phyloP scores from a whole-genome alignment of 345 rosid species.

The Ricinus communis region DNA sequence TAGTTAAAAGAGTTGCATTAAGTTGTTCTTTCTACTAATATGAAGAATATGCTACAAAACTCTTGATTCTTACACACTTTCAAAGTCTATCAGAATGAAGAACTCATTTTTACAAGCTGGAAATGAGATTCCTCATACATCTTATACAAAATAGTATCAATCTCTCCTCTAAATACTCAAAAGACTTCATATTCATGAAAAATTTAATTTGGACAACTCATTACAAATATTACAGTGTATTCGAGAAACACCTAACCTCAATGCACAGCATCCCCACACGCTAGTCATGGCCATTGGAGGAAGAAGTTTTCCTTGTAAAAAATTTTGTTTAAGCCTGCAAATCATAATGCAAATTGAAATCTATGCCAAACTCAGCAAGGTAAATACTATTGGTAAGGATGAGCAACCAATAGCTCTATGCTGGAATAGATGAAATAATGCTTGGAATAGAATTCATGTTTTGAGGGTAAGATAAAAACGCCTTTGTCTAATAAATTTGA shows the following conservation, averaged over 20 bases:
- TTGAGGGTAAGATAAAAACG: conserved; percentile 1
- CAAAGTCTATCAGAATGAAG: conserved; percentile 11
- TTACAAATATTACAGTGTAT: conserved; percentile 23
- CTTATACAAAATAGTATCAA: conserved; percentile 19
- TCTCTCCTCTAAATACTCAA: conserved; percentile 19
- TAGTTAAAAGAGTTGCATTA: neutral
- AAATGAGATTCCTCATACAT: conserved; percentile 19
- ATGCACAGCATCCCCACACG: conserved; percentile 15
- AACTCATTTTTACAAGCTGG: conserved; percentile 23
- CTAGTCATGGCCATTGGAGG: conserved; percentile 13
- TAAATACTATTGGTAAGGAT: neutral
- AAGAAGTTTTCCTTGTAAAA: conserved; percentile 3
- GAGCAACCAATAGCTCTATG: neutral
- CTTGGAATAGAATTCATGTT: neutral
- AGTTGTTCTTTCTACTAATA: neutral
- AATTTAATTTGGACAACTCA: conserved; percentile 19
- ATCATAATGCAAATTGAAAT: neutral
- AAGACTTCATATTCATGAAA: conserved; percentile 22
- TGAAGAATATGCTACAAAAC: conserved; percentile 9
- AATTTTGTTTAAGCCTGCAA: conserved; percentile 26
- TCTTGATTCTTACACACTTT: neutral
- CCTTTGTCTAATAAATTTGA: neutral
- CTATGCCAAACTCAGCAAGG: neutral
- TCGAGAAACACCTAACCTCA: conserved; percentile 23
- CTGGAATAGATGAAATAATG: neutral